These are phyloP conservation scores for Hirschfeldia incana DNA, from an alignment of 345 rosid species.

Conservation along the genomic window DNA sequence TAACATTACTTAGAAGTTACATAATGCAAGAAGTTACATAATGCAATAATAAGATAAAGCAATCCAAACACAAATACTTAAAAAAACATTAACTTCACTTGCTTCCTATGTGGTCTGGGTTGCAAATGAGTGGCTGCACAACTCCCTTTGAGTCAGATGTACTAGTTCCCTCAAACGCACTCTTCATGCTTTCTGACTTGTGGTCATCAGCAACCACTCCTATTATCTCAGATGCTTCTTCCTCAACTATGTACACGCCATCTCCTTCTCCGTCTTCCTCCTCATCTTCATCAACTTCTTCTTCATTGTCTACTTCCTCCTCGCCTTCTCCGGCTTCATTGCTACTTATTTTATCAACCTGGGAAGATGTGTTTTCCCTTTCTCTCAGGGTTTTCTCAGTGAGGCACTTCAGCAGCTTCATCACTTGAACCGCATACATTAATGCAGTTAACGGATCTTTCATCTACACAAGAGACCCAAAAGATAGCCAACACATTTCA, in stretches of 20 bases:
- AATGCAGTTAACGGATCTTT: slow-evolving; percentile 92
- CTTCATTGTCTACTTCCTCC: neutral
- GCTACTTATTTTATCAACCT: slow-evolving; percentile 5
- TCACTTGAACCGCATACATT: slow-evolving; percentile 98
- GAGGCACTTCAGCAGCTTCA: slow-evolving; percentile 89
- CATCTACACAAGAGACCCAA: slow-evolving; percentile 58
- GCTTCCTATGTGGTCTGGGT: slow-evolving; percentile 14
- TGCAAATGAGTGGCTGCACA: slow-evolving; percentile 15
- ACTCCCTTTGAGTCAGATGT: slow-evolving; percentile 16
- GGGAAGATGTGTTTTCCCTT: slow-evolving; percentile 36
- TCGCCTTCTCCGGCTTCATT: slow-evolving; percentile 8
- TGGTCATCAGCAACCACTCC: slow-evolving; percentile 17
- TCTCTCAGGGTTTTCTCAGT: slow-evolving; percentile 60
- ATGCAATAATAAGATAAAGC: slow-evolving; percentile 8
- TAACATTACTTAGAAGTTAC: slow-evolving; percentile 26
- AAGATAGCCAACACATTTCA: slow-evolving; percentile 20
- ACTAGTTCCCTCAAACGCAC: slow-evolving; percentile 4
- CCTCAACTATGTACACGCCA: slow-evolving; percentile 30
- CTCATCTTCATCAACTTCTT: neutral
- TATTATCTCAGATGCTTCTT: slow-evolving; percentile 8
- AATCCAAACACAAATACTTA: slow-evolving; percentile 22
- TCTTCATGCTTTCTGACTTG: slow-evolving; percentile 24
- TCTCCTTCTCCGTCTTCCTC: slow-evolving; percentile 4
- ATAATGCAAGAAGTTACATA: slow-evolving; percentile 5
- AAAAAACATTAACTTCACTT: slow-evolving; percentile 11